Base-by-base conservation (phyloP, 1,284 basidiomycete genomes). In the Tilletia setariae region DNA sequence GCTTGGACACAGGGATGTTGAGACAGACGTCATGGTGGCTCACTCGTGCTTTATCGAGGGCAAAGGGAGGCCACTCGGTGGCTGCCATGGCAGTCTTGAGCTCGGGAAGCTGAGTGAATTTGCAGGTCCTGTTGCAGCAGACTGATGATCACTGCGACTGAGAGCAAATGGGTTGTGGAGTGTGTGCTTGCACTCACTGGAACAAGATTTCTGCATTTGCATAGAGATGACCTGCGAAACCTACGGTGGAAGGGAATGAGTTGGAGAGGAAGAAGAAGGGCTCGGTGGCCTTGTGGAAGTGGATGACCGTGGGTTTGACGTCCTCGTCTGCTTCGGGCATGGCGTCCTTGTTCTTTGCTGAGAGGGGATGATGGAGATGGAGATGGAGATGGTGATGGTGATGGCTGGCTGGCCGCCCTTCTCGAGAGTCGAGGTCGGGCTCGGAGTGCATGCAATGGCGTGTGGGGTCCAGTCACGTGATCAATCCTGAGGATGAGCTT, bases 231-330 rank as follows among this genome's bases (percentile, higher is more conserved):
- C 8, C 13, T 21, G n/a, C 47, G n/a, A 49, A 23, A 19, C n/a
- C n/a, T 19, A 49, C 8, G 8, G 1, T 8, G 47, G 47, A 49
- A 49, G 47, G 47, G 47, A 49, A 49, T 1, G 25, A 19, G 47
- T n/a, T 49, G n/a, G 47, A 49, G 13, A 49, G 47, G n/a, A 49
- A 49, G 19, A 49, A 49, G 47, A 49, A 49, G 9, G 47, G 47
- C 47, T 49, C 19, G 9, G 47, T 11, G 8, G 8, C 9, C 1
- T 8, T n/a, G 8, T 23, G n/a, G 19, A 49, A 49, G 3, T 1
- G 25, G 47, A 49, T 49, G 8, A n/a, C 2, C n/a, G 15, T 46
- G 44, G n/a, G 2, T 46, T 46, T n/a, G 44, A 15, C 15, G n/a
- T 46, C n/a, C 15, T 15, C 44, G 13, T 46, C 44, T 13, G n/a